A percentile compares a stretch with the other conserved stretches of the same genome.
Evolutionary conservation across 495 filamentous ascomycete species (phyloP).

Genomic region (Neurospora cerealis): DNA sequence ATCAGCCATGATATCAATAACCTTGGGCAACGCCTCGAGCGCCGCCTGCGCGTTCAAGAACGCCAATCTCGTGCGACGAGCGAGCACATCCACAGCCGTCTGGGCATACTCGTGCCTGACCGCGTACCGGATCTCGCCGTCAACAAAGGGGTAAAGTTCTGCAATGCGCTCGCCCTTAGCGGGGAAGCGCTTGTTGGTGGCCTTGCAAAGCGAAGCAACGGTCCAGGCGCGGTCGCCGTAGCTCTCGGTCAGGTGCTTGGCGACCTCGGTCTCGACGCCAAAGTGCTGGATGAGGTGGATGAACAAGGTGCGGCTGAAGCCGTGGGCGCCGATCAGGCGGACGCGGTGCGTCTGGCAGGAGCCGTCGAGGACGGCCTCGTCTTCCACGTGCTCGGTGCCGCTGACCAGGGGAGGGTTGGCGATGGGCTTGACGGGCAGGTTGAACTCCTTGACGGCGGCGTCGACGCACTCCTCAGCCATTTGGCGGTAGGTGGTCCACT

Average conservation of each 20-base stretch:
- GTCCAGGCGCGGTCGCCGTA: conserved; percentile 97
- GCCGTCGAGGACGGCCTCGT: conserved; percentile 70
- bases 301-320: conserved; percentile 89
- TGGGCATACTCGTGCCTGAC: conserved; percentile 89
- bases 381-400: conserved; percentile 66
- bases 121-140: conserved; percentile 89
- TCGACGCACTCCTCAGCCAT: conserved; percentile 98
- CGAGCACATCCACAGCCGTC: conserved; percentile 85
- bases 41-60: conserved; percentile 96
- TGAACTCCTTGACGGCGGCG: conserved; percentile 70
- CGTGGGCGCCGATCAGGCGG: conserved; percentile 85
- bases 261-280: conserved; percentile 90
- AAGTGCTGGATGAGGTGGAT: conserved; percentile 98
- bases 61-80: conserved; percentile 75
- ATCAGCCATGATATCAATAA: conserved; percentile 89
- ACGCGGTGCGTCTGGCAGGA: conserved; percentile 86
- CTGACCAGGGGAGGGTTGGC: conserved; percentile 58
- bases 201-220: conserved; percentile 73
- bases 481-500: conserved; percentile 98
- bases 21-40: conserved; percentile 73
- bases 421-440: conserved; percentile 52
- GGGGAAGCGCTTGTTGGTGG: conserved; percentile 78
- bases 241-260: conserved; percentile 76
- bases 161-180: conserved; percentile 77
- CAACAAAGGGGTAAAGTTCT: conserved; percentile 84